Evolutionary conservation across 2,329 filamentous ascomycete genomes (phyloP), one percentile per base, ranked within the genome.

Genomic region (Elsinoe australis): DNA sequence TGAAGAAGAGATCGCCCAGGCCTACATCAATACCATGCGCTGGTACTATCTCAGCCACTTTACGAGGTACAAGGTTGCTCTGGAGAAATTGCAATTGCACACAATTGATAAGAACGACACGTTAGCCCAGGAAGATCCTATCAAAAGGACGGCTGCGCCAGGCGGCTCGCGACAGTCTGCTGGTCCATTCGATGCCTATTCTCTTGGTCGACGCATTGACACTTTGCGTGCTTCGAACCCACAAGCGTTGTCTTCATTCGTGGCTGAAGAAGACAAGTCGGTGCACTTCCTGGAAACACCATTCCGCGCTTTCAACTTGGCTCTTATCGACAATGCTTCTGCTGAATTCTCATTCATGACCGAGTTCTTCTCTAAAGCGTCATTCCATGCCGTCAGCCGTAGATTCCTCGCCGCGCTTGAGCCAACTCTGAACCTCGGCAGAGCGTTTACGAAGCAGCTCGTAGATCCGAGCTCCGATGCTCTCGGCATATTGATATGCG

Each of bases 21-120:
- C 94, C 3, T 98, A 98, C 60, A 83, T 94, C 70, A 95, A 95
- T 64, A 98, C 94, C 0, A 98, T 98, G 87, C 80, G 88, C 47
- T 98, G 92, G 92, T 98, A 98, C 61, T 96, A 96, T 62, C 69
- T 84, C 47, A 92, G 85, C 55, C 87, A 95, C 63, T 98, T 98
- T 61, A 81, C 79, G 3, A 82, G 90, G 26, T 98, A 98, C 64
- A 80, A 85, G 54, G 81, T 82, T 57, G 82, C 92, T 0, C 72
- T 98, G 4, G 82, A 84, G 49, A 94, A 87, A 64, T 75, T 98
- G 52, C 90, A 85, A 59, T 66, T 96, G 2, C 88, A 95, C 60
- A 66, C 75, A 3, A 73, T 94, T 51, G 90, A 95, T 60, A 88
- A 83, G 61, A 82, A 83, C 55, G 88, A 95, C 60, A 76, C 87